Evolutionary conservation across 2,329 filamentous ascomycete genomes (phyloP), one percentile per base, ranked within the genome.

Genomic region (Ascosphaera apis): DNA sequence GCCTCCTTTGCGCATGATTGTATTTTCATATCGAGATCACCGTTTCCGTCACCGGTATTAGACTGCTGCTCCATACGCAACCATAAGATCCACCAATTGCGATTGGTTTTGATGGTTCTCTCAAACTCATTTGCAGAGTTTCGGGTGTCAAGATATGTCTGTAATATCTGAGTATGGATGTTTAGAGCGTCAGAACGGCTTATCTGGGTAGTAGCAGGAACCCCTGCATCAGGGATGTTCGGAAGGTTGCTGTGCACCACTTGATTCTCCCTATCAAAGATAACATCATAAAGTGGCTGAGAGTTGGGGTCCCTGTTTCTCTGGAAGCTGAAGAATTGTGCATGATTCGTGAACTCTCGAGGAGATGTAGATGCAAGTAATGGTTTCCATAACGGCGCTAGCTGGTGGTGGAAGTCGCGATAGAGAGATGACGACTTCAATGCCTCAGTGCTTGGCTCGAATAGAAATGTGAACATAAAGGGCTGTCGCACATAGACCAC

Each of bases 41-140:
- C 38, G 35, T 37, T 25, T 33, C 33, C 11, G 23, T 37, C 36
- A 17, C 33, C 42, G 9, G 36, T 33, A 15, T 23, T 9, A n/a
- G 34, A 25, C 12, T 39, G 8, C 11, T 38, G 7, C 3, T 56
- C 55, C 19, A 72, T 50, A 6, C 67, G 61, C 50, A 74, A 64
- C 70, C 71, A 76, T 15, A 73, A 64, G 2, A 76, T 60, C 71
- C 71, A 76, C 70, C 70, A 76, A 4, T 67, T 67, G n/a, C 70
- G 61, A 31, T 53, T 62, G 0, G 70, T 74, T 50, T 74, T 75
- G 49, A 65, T 66, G 1, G 66, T 73, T 21, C 67, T 58, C 45
- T 76, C 71, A 4, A 67, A 55, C 41, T 74, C 68, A 6, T 54
- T 48, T 1, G 49, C 42, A 1, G 52, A 52, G 15, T 51, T 51